A percentile compares a stretch with the other conserved stretches of the same genome.
Evolutionary conservation across 805 yeast genomes (phyloP).

Genomic region (Tetrapisispora taiwanensis): DNA sequence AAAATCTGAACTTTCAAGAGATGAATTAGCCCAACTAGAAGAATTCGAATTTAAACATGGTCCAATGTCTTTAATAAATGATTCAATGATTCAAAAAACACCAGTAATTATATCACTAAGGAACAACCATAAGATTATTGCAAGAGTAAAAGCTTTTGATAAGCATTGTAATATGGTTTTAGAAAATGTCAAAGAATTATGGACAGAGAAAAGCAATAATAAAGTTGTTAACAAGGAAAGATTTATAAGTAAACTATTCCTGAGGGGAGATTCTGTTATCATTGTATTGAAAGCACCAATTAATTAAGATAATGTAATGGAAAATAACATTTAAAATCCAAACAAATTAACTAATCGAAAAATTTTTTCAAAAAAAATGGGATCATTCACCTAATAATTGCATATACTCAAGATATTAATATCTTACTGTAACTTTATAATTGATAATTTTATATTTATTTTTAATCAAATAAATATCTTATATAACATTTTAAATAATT

Average conservation of each 20-base stretch:
- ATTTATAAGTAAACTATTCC: conserved; percentile 78
- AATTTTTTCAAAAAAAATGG: too few species aligned
- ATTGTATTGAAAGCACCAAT: conserved; percentile 53
- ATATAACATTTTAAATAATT: neutral
- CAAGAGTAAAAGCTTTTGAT: conserved; percentile 88
- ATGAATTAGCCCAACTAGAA: conserved; percentile 71
- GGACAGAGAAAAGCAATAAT: conserved; percentile 64
- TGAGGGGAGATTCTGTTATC: conserved; percentile 93
- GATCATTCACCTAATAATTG: neutral
- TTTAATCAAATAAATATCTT: neutral
- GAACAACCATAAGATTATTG: conserved; percentile 85
- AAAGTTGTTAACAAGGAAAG: conserved; percentile 54
- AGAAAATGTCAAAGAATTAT: conserved; percentile 80
- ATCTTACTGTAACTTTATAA: conserved; percentile 2
- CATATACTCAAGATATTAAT: neutral
- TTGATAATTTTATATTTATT: neutral
- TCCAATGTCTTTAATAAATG: conserved; percentile 80
- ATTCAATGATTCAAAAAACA: conserved; percentile 62
- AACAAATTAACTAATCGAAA: too few species aligned
- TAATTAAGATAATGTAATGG: conserved; percentile 9
- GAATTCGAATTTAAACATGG: conserved; percentile 86
- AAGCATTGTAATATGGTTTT: conserved; percentile 90
- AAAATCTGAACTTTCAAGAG: conserved; percentile 66
- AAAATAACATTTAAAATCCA: too few species aligned
- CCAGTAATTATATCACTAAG: conserved; percentile 83